Evolutionary conservation across 345 rosid genomes (phyloP).

Genomic region (Sisymbrium irio): DNA sequence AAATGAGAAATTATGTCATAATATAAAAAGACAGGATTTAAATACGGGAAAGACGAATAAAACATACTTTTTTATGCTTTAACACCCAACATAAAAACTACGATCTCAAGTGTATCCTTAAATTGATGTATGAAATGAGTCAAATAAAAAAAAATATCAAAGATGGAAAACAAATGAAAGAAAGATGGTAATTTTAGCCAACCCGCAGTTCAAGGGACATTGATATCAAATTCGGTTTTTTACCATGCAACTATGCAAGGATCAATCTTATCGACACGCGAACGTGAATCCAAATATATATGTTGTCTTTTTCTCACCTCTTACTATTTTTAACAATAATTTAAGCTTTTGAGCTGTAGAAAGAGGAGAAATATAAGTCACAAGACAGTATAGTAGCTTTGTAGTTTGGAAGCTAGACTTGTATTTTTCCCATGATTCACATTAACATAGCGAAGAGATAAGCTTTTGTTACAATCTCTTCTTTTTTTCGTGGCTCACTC

Average conservation of each 20-base stretch:
- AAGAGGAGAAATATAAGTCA: slow-evolving; percentile 20
- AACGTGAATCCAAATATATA: slow-evolving; percentile 23
- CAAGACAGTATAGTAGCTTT: slow-evolving; percentile 20
- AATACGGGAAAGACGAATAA: neutral
- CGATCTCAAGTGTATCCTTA: neutral
- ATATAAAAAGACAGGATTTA: neutral
- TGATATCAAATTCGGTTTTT: neutral
- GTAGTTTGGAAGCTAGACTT: slow-evolving; percentile 28
- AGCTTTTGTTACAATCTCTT: slow-evolving; percentile 28
- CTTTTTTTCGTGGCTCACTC: slow-evolving; percentile 11
- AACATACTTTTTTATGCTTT: neutral
- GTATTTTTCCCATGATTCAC: slow-evolving; percentile 31
- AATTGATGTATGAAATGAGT: neutral
- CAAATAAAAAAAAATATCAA: neutral
- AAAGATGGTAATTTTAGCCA: neutral
- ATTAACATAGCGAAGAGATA: slow-evolving; percentile 22
- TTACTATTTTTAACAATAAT: slow-evolving; percentile 26
- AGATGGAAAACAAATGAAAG: neutral
- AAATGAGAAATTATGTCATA: slow-evolving; percentile 10
- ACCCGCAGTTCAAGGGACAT: neutral
- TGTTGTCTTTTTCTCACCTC: slow-evolving; percentile 25
- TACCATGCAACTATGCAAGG: neutral
- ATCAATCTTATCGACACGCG: slow-evolving; percentile 25
- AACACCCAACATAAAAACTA: neutral
- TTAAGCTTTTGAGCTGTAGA: slow-evolving; percentile 26